These are phyloP conservation scores for Talaromyces piceae DNA, from an alignment of 2,329 filamentous ascomycete genomes.

Conservation along the genomic window DNA sequence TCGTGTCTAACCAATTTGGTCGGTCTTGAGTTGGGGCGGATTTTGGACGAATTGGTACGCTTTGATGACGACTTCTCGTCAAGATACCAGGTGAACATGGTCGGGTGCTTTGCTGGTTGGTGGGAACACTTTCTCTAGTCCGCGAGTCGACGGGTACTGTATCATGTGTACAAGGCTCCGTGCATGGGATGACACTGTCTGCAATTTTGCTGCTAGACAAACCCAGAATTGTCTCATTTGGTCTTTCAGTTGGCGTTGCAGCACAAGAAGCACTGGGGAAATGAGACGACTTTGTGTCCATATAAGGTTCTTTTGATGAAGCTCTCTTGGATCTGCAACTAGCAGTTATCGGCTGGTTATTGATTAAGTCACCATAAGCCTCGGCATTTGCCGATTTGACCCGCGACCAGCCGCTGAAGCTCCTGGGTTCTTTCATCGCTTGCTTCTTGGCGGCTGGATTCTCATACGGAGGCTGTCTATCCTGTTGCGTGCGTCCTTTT, in stretches of 20 bases:
- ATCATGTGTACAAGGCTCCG: conserved; percentile 49
- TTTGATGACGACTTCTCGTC: conserved; percentile 3
- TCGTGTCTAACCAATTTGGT: conserved; percentile 51
- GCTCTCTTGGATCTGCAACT: neutral
- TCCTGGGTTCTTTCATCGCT: conserved; percentile 10
- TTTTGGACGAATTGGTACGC: conserved; percentile 12
- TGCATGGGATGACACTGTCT: neutral
- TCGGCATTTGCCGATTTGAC: conserved; percentile 29
- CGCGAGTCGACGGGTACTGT: conserved; percentile 26
- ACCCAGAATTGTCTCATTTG: too few species aligned
- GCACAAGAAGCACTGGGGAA: neutral
- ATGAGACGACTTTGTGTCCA: neutral
- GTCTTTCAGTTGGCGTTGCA: neutral
- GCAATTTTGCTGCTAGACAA: too few species aligned
- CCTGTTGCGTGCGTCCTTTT: conserved; percentile 15
- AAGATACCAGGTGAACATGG: conserved; percentile 15
- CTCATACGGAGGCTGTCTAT: conserved; percentile 18
- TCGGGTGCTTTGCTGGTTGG: conserved; percentile 10
- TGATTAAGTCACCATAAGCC: neutral
- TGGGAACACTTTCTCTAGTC: conserved; percentile 26
- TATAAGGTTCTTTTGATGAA: neutral
- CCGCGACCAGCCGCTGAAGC: conserved; percentile 35
- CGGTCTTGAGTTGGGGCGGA: conserved; percentile 14
- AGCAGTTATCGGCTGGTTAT: neutral
- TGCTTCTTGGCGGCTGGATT: conserved; percentile 15